phyloP scores from a whole-genome alignment of 805 yeast genomes.

The Ogataea saltuana region DNA sequence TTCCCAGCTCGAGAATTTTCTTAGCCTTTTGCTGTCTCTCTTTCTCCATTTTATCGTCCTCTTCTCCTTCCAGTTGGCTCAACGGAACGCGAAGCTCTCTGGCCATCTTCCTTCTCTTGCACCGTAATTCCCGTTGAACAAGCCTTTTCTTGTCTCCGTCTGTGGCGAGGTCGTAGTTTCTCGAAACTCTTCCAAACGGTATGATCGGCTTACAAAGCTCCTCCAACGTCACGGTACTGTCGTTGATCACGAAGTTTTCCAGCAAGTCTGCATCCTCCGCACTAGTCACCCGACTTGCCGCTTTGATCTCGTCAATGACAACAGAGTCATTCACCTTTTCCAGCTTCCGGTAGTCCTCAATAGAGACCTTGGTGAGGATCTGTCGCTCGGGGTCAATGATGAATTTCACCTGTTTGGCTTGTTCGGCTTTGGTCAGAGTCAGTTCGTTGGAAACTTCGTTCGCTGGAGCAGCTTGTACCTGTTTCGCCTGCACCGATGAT shows the following conservation, averaged over 20 bases:
- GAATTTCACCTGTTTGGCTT: conserved; percentile 20
- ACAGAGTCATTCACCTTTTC: conserved; percentile 10
- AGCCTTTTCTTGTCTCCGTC: conserved; percentile 46
- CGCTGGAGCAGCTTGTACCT: neutral
- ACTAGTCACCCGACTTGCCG: conserved; percentile 38
- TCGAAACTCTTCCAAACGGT: conserved; percentile 66
- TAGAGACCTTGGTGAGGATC: conserved; percentile 23
- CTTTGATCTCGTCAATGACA: conserved; percentile 21
- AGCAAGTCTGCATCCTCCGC: conserved; percentile 42
- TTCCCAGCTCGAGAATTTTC: conserved; percentile 37
- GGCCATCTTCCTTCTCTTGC: conserved; percentile 45
- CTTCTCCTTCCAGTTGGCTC: conserved; percentile 29
- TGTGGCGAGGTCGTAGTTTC: conserved; percentile 54
- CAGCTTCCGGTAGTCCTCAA: conserved; percentile 23
- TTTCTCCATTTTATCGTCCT: conserved; percentile 17
- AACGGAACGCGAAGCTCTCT: conserved; percentile 39
- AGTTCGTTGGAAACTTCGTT: conserved; percentile 7
- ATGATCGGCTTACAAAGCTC: conserved; percentile 69
- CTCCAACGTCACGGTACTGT: conserved; percentile 58
- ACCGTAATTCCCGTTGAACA: conserved; percentile 38
- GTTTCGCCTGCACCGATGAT: neutral
- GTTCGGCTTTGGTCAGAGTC: conserved; percentile 23
- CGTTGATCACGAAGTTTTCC: conserved; percentile 47
- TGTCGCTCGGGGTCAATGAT: conserved; percentile 20
- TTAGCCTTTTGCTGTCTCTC: conserved; percentile 21